phyloP scores from a whole-genome alignment of 1,284 basidiomycete genomes.

The Tylopilus orsonianus region DNA sequence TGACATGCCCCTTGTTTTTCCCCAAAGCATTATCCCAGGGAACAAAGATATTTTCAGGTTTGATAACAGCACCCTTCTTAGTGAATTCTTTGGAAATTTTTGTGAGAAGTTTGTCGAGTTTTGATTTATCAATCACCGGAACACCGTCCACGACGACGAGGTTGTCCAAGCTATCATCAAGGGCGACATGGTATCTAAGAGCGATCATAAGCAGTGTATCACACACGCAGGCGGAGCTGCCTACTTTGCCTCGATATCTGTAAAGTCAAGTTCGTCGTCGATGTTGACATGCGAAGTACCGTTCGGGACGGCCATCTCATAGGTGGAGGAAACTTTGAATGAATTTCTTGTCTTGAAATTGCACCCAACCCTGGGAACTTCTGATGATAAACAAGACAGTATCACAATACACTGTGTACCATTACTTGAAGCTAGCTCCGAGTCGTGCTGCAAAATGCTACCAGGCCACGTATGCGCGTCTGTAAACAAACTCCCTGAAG shows the following conservation, averaged over 20 bases:
- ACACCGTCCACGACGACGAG: slow-evolving; percentile 85
- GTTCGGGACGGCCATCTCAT: slow-evolving; percentile 31
- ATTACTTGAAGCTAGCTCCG: too few species aligned
- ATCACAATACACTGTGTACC: too few species aligned
- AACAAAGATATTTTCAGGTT: slow-evolving; percentile 74
- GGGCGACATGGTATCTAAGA: slow-evolving; percentile 76
- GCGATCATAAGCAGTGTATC: slow-evolving; percentile 14
- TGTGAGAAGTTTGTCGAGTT: slow-evolving; percentile 73
- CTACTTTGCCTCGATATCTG: slow-evolving; percentile 92
- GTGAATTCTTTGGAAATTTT: slow-evolving; percentile 84
- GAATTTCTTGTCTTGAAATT: background rate
- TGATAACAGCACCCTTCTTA: slow-evolving; percentile 76
- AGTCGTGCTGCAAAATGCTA: too few species aligned
- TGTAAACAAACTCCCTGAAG: too few species aligned
- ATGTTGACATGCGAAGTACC: slow-evolving; percentile 35
- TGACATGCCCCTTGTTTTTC: slow-evolving; percentile 83
- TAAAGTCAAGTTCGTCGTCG: slow-evolving; percentile 85
- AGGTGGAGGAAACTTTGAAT: slow-evolving; percentile 1
- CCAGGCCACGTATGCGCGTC: too few species aligned
- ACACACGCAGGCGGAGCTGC: slow-evolving; percentile 23
- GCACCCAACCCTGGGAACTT: background rate
- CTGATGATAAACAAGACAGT: too few species aligned
- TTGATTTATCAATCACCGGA: slow-evolving; percentile 82
- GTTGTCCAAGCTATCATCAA: slow-evolving; percentile 84
- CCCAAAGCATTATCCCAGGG: slow-evolving; percentile 81